These are phyloP conservation scores for Leccinum arenicola DNA, from an alignment of 768 basidiomycete genomes.

Conservation along the genomic window DNA sequence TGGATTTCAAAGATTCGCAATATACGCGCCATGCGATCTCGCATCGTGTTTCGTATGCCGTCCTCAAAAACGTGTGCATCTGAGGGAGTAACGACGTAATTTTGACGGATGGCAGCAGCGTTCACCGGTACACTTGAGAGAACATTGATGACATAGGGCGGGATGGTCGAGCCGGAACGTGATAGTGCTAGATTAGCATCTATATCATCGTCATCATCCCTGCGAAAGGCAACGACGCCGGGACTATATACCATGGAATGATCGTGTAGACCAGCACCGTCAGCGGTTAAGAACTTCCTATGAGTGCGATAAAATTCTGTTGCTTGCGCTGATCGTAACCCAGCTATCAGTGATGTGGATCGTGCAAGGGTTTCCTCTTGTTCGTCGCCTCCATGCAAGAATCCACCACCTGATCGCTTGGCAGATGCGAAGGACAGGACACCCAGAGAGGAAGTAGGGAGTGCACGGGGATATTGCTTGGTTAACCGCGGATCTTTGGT, in stretches of 20 bases:
- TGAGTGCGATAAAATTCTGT: constrained; percentile 42
- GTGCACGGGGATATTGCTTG: constrained; percentile 12
- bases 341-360: constrained; percentile 39
- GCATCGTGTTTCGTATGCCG: constrained; percentile 41
- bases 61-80: constrained; percentile 36
- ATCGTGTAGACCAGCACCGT: constrained; percentile 43
- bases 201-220: constrained; percentile 32
- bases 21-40: constrained; percentile 47
- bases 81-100: constrained; percentile 34
- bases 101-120: constrained; percentile 39
- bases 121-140: constrained; percentile 44
- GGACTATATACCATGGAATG: constrained; percentile 49
- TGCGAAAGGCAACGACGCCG: constrained; percentile 40
- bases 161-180: constrained; percentile 28
- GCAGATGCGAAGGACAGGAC: constrained; percentile 44
- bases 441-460: constrained; percentile 32
- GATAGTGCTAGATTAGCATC: constrained; percentile 10
- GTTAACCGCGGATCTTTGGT: constrained; percentile 11
- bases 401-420: constrained; percentile 45
- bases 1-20: constrained; percentile 42
- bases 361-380: constrained; percentile 45
- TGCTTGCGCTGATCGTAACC: constrained; percentile 33
- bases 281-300: constrained; percentile 29
- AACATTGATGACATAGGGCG: constrained; percentile 39
- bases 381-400: constrained; percentile 42